Evolutionary conservation across 1,284 basidiomycete genomes (phyloP).

Genomic region (Porodaedalea pini): DNA sequence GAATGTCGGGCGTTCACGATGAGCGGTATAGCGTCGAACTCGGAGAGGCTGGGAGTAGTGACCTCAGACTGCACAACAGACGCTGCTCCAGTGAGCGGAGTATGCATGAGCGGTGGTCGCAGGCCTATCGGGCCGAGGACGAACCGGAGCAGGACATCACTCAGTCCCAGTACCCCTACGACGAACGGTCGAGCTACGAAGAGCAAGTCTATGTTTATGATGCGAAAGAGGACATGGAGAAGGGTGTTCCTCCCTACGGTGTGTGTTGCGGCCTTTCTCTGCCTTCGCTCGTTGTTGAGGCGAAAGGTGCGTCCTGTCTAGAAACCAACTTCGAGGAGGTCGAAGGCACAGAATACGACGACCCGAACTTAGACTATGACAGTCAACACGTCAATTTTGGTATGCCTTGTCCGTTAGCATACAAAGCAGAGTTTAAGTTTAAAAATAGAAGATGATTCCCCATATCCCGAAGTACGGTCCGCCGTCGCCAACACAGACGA

Average conservation of each 20-base stretch:
- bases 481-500: constrained; percentile 43
- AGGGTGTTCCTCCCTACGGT: constrained; percentile 10
- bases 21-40: neutral
- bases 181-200: neutral
- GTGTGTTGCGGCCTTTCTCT: neutral
- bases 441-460: constrained; percentile 41
- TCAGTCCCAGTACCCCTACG: neutral
- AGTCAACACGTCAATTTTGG: constrained; percentile 24
- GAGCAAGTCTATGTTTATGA: constrained; percentile 6
- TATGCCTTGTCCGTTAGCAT: neutral
- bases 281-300: neutral
- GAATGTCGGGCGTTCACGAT: neutral
- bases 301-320: neutral
- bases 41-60: constrained; percentile 6
- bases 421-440: neutral
- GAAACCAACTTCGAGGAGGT: constrained; percentile 1
- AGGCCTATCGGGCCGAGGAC: constrained; percentile 1
- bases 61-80: neutral
- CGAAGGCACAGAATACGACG: constrained; percentile 29
- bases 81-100: neutral
- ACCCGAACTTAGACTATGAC: constrained; percentile 47
- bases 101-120: neutral
- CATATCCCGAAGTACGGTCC: constrained; percentile 45
- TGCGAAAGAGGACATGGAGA: constrained; percentile 14
- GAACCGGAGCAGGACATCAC: constrained; percentile 1